Percentiles rank a stretch among this genome's conserved stretches.
These are phyloP conservation scores for Diaporthe citrichinensis DNA, from an alignment of 2,329 filamentous ascomycete genomes.

Conservation along the genomic window DNA sequence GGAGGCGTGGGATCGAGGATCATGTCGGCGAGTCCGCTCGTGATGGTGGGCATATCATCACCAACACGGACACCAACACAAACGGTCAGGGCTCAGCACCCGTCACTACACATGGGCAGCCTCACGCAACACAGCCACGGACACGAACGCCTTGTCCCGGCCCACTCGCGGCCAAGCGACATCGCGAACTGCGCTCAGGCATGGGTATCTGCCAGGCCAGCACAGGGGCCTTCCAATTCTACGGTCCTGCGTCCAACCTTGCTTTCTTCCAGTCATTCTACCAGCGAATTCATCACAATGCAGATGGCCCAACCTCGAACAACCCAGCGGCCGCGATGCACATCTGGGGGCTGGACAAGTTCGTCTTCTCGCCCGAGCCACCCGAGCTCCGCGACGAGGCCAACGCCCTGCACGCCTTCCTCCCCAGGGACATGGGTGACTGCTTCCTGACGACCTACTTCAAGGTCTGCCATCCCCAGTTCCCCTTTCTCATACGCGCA, in stretches of 20 bases:
- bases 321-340: background rate
- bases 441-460: slow-evolving; percentile 13
- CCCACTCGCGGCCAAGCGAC: background rate
- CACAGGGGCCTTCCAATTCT: background rate
- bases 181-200: background rate
- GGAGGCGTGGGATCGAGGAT: background rate
- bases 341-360: slow-evolving; percentile 6
- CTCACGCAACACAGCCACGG: background rate
- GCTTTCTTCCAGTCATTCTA: background rate
- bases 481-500: background rate
- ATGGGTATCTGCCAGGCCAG: slow-evolving; percentile 17
- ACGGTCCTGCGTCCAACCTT: background rate
- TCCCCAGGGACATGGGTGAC: background rate
- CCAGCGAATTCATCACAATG: slow-evolving; percentile 1
- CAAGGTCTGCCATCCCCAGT: slow-evolving; percentile 11
- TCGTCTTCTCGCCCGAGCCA: background rate
- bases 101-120: background rate
- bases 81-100: background rate
- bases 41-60: background rate
- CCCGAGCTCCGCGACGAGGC: background rate
- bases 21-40: background rate
- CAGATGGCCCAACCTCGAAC: background rate
- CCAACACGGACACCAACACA: background rate
- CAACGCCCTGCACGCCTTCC: background rate
- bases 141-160: background rate